Base-by-base conservation (phyloP, 208 protist genomes). In the Wallacemonas sp. region DNA sequence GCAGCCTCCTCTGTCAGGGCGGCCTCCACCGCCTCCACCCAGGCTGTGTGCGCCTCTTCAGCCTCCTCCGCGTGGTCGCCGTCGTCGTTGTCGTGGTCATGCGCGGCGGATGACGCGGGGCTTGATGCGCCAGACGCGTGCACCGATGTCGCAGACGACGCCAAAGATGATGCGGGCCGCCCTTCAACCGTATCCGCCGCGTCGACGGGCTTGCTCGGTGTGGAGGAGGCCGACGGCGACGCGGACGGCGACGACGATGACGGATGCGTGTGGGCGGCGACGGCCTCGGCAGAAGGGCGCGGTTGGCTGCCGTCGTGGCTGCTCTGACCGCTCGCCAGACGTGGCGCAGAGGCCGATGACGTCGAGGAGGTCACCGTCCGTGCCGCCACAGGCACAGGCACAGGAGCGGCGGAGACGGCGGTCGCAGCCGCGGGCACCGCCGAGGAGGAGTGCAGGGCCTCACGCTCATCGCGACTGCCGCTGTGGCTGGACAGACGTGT, bases 1-100 rank as follows among this genome's bases (percentile, higher is more conserved):
- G 4, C 49, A 2, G 67, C 73, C 41, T 92, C 85, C 14, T 52
- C 44, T 16, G 41, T 12, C 14, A 70, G 28, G 18, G 38, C 23
- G 18, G 39, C 28, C 39, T 29, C 18, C 25, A 39, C 0, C 7
- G 22, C 26, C 1, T 10, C 39, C 42, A 5, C 28, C 8, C n/a
- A n/a, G 25, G 22, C 8, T 7, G 29, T 4, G 52, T 3, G 16
- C 11, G 25, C 26, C 52, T 38, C 22, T 29, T 14, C 48, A 54
- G 48, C 5, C 18, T 14, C 22, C n/a, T n/a, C n/a, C n/a, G n/a
- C 12, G 25, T 8, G 3, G 49, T 32, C 12, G 49, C 28, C 12
- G 3, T 32, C 5, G 28, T 42, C 38, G 38, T 42, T 42, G 14
- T 14, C 14, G 38, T 42, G 7, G 38, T 42, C 38, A 14, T 42